Conservation (phyloP, 305 asterid genomes). For the Ilex paraguariensis region DNA sequence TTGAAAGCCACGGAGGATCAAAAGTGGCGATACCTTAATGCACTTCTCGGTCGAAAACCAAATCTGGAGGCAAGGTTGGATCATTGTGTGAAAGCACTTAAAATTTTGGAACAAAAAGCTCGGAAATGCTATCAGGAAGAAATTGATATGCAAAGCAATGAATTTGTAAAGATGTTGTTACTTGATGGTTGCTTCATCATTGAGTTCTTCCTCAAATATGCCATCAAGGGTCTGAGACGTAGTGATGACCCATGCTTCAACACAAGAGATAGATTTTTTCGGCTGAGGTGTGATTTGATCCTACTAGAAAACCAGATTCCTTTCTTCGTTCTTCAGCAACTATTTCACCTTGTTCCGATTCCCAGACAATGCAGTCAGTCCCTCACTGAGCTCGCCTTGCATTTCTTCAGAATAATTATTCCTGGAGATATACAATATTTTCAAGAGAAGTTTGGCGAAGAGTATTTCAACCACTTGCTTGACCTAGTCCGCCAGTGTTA, state of each 20-base stretch:
- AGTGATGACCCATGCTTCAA: conserved; percentile 43
- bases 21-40: conserved; percentile 49
- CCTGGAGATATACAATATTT: conserved; percentile 19
- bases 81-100: conserved; percentile 31
- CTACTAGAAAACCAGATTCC: conserved; percentile 57
- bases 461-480: conserved; percentile 34
- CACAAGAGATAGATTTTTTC: conserved; percentile 7
- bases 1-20: conserved; percentile 27
- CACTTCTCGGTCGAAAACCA: conserved; percentile 31
- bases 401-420: conserved; percentile 41
- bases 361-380: conserved; percentile 27
- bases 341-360: conserved; percentile 36
- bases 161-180: conserved; percentile 39
- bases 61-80: conserved; percentile 27
- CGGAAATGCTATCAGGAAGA: conserved; percentile 38
- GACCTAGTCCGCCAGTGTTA: conserved; percentile 46
- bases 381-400: conserved; percentile 35
- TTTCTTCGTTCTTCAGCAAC: conserved; percentile 41
- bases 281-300: conserved; percentile 39
- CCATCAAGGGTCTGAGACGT: conserved; percentile 33
- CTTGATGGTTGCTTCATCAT: conserved; percentile 53
- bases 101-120: conserved; percentile 31
- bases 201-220: conserved; percentile 42
- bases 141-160: conserved; percentile 27
- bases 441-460: conserved; percentile 19